Evolutionary conservation across 768 basidiomycete genomes (phyloP).

Genomic region (Psilocybe cubensis): DNA sequence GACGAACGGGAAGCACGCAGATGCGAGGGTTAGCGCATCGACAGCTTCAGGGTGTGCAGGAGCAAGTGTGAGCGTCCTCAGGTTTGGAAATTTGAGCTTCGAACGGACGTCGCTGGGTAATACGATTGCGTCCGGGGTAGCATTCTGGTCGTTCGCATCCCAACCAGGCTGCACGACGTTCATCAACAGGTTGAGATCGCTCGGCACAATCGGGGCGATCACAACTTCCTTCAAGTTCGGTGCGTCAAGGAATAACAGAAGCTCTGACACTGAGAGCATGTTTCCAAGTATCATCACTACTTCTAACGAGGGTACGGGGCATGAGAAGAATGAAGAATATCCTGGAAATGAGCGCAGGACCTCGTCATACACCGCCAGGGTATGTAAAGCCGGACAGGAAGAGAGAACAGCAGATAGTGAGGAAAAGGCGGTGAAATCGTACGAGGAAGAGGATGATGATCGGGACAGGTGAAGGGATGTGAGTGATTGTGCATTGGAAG

Average conservation of each 20-base stretch:
- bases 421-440: slow-evolving; percentile 2
- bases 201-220: slow-evolving; percentile 13
- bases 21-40: not conserved
- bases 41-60: slow-evolving; percentile 7
- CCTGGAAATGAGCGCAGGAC: slow-evolving; percentile 6
- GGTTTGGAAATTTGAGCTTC: not conserved
- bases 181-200: slow-evolving; percentile 1
- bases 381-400: slow-evolving; percentile 3
- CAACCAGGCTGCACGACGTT: too few species aligned
- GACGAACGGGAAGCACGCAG: slow-evolving; percentile 9
- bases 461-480: not conserved
- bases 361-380: slow-evolving; percentile 19
- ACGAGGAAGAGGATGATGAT: not conserved
- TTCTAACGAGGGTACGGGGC: slow-evolving; percentile 7
- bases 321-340: not conserved
- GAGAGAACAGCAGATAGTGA: slow-evolving; percentile 7
- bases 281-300: slow-evolving; percentile 18
- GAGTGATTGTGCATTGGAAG: not conserved
- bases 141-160: too few species aligned
- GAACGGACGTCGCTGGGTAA: too few species aligned
- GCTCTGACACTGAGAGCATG: slow-evolving; percentile 20
- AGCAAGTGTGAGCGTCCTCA: slow-evolving; percentile 8
- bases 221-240: slow-evolving; percentile 15
- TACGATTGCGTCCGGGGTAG: too few species aligned
- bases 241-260: slow-evolving; percentile 16